Conservation (phyloP, 495 filamentous ascomycete species). For the Aspergillus asperescens region DNA sequence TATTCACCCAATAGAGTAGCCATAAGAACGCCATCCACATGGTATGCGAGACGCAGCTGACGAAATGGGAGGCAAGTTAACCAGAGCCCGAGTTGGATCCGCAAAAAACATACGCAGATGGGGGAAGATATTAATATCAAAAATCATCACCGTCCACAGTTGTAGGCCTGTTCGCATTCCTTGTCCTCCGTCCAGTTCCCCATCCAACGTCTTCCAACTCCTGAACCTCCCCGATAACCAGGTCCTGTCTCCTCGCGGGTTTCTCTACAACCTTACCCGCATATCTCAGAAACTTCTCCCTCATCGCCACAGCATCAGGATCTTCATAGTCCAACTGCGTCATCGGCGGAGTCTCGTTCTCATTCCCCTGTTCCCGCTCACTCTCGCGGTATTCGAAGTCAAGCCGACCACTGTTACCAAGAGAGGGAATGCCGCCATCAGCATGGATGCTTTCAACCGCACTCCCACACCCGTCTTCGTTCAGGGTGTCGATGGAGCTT, state of each 20-base stretch:
- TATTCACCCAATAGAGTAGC: not conserved
- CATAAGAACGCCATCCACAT: not conserved
- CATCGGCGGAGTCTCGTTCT: constrained; percentile 40
- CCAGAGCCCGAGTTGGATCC: not conserved
- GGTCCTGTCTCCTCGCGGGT: constrained; percentile 17
- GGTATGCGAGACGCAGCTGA: not conserved
- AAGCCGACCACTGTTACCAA: constrained; percentile 30
- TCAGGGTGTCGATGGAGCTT: constrained; percentile 52
- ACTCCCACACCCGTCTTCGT: constrained; percentile 48
- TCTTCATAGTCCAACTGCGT: constrained; percentile 54
- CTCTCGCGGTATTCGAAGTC: constrained; percentile 32
- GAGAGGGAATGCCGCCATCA: constrained; percentile 25
- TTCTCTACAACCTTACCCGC: constrained; percentile 38
- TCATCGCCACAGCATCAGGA: constrained; percentile 45
- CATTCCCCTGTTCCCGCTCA: constrained; percentile 23
- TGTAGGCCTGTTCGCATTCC: constrained; percentile 25
- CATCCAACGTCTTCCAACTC: constrained; percentile 37
- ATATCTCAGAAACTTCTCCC: constrained; percentile 40
- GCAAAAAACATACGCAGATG: not conserved
- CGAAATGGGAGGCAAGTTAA: not conserved
- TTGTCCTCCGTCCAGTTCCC: constrained; percentile 37
- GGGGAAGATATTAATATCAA: not conserved
- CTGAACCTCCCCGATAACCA: constrained; percentile 27
- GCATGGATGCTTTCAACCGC: constrained; percentile 36
- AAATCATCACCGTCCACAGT: constrained; percentile 26